Conservation (phyloP, 192 early-diverging fungal species). For the Mortierella hygrophila region DNA sequence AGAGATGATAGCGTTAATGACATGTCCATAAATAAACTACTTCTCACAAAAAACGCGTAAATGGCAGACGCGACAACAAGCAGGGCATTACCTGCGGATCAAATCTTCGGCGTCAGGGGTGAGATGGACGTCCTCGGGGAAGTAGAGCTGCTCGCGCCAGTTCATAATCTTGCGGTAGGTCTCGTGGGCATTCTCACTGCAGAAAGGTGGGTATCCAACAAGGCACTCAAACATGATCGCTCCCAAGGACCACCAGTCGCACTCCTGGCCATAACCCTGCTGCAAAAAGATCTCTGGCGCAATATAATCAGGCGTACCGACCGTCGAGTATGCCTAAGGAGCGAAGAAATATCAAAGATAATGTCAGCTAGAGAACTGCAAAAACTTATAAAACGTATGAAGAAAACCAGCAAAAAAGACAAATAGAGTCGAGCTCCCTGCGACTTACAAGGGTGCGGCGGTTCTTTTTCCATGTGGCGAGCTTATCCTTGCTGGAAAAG, state of each 20-base stretch:
- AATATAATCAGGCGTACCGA: conserved; percentile 95
- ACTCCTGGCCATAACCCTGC: conserved; percentile 94
- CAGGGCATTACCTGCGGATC: conserved; percentile 74
- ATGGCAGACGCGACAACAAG: neutral
- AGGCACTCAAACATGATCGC: conserved; percentile 99
- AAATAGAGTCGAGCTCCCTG: neutral
- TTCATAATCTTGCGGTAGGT: conserved; percentile 98
- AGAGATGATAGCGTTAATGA: neutral
- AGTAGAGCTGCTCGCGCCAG: conserved; percentile 89
- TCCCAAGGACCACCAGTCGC: conserved; percentile 99
- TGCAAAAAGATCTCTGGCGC: conserved; percentile 95
- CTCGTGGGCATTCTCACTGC: conserved; percentile 92
- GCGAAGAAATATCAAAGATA: neutral
- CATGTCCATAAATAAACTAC: neutral
- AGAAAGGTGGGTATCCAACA: conserved; percentile 97
- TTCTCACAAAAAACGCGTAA: neutral
- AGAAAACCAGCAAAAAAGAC: too few species aligned
- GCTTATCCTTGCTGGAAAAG: conserved; percentile 90
- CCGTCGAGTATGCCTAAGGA: conserved; percentile 89
- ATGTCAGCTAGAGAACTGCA: neutral
- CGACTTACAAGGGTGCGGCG: conserved; percentile 81
- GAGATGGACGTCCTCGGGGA: conserved; percentile 93
- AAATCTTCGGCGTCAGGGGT: conserved; percentile 92
- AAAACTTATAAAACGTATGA: neutral
- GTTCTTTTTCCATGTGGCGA: conserved; percentile 98